Conservation (phyloP, 257 asterid genomes). For the Ballota nigra region DNA sequence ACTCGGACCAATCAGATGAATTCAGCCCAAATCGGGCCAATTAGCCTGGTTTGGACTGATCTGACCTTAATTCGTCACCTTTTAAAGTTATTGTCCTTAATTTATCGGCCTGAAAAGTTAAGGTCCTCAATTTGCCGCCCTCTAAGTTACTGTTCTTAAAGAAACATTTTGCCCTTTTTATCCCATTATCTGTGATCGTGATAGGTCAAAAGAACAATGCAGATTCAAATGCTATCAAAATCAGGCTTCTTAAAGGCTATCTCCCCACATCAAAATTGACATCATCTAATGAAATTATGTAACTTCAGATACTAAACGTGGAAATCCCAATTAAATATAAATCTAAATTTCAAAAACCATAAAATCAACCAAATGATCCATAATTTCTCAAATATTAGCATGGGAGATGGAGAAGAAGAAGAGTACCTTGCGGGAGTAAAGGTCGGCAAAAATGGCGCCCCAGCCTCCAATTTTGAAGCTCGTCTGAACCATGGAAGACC, state of each 20-base stretch:
- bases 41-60: too few species aligned
- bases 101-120: too few species aligned
- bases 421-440: conserved; percentile 69
- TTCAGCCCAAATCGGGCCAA: too few species aligned
- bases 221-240: not conserved
- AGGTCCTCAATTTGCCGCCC: too few species aligned
- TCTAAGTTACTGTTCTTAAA: too few species aligned
- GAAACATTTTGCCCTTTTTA: too few species aligned
- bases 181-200: too few species aligned
- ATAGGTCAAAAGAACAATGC: not conserved
- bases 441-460: conserved; percentile 78
- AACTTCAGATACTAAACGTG: not conserved
- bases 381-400: not conserved
- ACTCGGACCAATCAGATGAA: too few species aligned
- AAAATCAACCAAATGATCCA: not conserved
- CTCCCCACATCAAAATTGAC: not conserved
- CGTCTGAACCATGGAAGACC: conserved; percentile 79
- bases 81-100: too few species aligned
- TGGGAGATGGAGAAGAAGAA: not conserved
- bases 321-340: not conserved
- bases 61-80: too few species aligned
- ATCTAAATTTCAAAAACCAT: not conserved
- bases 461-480: conserved; percentile 63
- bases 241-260: not conserved
- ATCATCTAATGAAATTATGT: too few species aligned